These are phyloP conservation scores for Leishmania mexicana DNA, from an alignment of 208 protist species.

Conservation along the genomic window DNA sequence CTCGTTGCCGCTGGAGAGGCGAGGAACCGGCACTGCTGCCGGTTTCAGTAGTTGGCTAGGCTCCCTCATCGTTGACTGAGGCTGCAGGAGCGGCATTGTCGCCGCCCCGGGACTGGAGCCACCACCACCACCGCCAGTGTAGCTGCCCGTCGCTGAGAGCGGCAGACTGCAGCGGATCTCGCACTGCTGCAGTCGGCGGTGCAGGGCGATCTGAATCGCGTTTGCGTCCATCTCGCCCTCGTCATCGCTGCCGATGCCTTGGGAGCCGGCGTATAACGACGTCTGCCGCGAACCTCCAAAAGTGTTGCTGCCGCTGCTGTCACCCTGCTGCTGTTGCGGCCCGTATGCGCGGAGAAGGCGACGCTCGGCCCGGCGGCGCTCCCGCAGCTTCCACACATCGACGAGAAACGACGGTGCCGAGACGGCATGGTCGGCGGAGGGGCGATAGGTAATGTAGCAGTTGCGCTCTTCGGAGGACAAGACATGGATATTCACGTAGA, in stretches of 20 bases:
- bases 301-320: background rate
- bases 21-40: slow-evolving; percentile 7
- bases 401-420: slow-evolving; percentile 75
- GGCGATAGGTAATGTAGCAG: slow-evolving; percentile 85
- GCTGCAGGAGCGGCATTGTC: slow-evolving; percentile 22
- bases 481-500: slow-evolving; percentile 86
- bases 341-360: slow-evolving; percentile 15
- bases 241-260: background rate
- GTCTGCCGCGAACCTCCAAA: background rate
- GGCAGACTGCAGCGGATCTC: slow-evolving; percentile 24
- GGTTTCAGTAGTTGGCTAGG: slow-evolving; percentile 9
- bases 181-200: slow-evolving; percentile 49
- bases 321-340: slow-evolving; percentile 11
- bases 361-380: slow-evolving; percentile 24
- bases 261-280: background rate
- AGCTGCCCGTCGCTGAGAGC: background rate
- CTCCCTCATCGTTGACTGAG: background rate
- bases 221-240: slow-evolving; percentile 50
- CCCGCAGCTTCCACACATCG: slow-evolving; percentile 53
- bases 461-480: slow-evolving; percentile 79
- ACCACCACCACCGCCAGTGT: slow-evolving; percentile 2
- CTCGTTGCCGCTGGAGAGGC: slow-evolving; percentile 6
- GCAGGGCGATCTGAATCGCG: slow-evolving; percentile 62
- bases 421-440: slow-evolving; percentile 46
- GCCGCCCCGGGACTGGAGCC: background rate